Evolutionary conservation across 2,329 filamentous ascomycete species (phyloP), one percentile per base, ranked within the genome.

Genomic region (Ophiostoma piceae): DNA sequence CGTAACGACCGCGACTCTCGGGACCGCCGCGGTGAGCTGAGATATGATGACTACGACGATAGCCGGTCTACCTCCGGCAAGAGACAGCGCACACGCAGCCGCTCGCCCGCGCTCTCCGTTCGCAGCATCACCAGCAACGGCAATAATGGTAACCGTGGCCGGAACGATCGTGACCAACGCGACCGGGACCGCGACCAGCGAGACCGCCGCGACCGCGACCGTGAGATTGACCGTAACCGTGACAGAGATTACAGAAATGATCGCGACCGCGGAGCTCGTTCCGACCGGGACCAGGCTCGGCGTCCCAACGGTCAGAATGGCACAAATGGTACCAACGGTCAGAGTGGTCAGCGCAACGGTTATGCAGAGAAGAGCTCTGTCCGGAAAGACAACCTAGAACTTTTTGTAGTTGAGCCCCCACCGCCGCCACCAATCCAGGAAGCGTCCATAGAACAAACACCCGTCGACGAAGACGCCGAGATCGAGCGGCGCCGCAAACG

Each of bases 401-500:
- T 32, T 0, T 51, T 37, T 12, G 47, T 60, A 29, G 47, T 67
- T 1, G 39, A 66, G n/a, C 51, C 19, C 35, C 32, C 22, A 3
- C 41, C 54, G 66, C 71, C 68, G 68, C 69, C 62, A n/a, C 69
- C 67, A 7, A 70, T 73, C n/a, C 74, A 75, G 26, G 78, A 80
- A 73, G 78, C 85, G 72, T 82, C 80, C 73, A 82, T 85, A 72
- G 84, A 86, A 73, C 81, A 84, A 70, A 83, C 88, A 74, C 83
- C 85, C n/a, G 77, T 92, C 74, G 90, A 96, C 78, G 91, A 96
- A 81, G 91, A 90, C 72, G 89, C 91, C 74, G 85, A 94, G 76
- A 91, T 97, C 75, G 91, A 96, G 78, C 89, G 92, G 75, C 90
- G 94, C 69, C 90, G 93, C 37, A 92, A 90, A 77, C 88, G 91